Evolutionary conservation across 208 protist genomes (phyloP).

Genomic region (Wallacemonas collosoma): DNA sequence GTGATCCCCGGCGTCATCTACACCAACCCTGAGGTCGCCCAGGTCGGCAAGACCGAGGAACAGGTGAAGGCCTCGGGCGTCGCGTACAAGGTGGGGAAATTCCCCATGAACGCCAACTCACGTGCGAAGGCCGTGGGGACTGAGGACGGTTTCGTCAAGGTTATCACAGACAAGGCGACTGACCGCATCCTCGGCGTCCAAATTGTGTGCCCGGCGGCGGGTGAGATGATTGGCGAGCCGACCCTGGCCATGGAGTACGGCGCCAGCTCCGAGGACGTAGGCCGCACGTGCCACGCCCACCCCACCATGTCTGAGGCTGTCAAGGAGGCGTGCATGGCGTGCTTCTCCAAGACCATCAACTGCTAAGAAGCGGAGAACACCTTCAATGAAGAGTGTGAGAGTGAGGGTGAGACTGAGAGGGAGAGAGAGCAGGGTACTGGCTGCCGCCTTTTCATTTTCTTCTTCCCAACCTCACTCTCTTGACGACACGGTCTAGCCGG

Average conservation of each 20-base stretch:
- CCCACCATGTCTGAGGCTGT: conserved; percentile 98
- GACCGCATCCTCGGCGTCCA: conserved; percentile 98
- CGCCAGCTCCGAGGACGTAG: conserved; percentile 97
- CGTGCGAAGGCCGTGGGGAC: conserved; percentile 96
- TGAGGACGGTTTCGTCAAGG: conserved; percentile 98
- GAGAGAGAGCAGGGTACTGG: no score
- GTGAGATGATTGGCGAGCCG: conserved; percentile 98
- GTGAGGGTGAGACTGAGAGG: no score
- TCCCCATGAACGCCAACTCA: conserved; percentile 98
- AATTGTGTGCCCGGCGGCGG: conserved; percentile 96
- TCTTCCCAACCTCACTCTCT: no score
- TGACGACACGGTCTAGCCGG: no score
- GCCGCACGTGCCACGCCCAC: conserved; percentile 98
- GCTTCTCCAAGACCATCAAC: conserved; percentile 98
- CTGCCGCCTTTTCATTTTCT: no score
- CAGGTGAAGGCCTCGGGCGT: conserved; percentile 94
- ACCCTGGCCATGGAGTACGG: conserved; percentile 99
- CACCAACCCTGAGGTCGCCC: conserved; percentile 99
- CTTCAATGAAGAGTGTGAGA: no score
- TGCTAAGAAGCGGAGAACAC: conserved; percentile 73
- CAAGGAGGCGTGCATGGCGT: conserved; percentile 98
- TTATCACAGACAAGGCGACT: conserved; percentile 95
- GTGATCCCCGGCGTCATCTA: conserved; percentile 99
- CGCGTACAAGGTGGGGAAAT: conserved; percentile 97
- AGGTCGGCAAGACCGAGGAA: conserved; percentile 98